Base-by-base conservation (phyloP, 73 alveolate species). In the Paramecium primaurelia region DNA sequence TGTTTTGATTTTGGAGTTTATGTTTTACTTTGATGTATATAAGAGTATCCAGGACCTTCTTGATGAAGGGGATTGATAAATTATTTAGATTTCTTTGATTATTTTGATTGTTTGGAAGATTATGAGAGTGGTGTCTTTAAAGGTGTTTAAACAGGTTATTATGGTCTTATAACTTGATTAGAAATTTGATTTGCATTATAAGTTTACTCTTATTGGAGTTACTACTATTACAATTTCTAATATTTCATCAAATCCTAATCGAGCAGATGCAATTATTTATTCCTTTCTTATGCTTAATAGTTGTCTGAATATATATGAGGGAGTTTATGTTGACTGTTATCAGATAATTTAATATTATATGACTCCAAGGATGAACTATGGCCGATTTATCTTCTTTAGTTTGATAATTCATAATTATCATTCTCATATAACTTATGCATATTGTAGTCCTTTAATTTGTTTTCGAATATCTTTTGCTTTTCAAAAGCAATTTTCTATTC, bases 251-350 rank as follows among this genome's bases (percentile, higher is more conserved):
- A 28, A 18, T 80, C 58, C 28, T 47, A 44, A 36, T 80, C 91
- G 4, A 80, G 28, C 6, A 45, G 25, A 40, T 80, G 30, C 26
- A 80, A 45, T 80, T 40, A 18, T 47, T 80, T 80, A 25, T 40
- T 80, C 30, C 75, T 45, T 26, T 80, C 91, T 25, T 45, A 80
- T 2, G 42, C 75, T 45, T 80, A 44, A 7, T 45, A 44, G 16
- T 80, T 80, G 20, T 80, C 91, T 12, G 32, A 45, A 47, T 80
- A 80, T 16, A 80, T 80, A 45, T 80, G 71, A 20, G 91, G 91
- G 1, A 80, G 30, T 20, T 42, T 45, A 2, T 22, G 9, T 80
- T 25, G 14, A 9, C 22, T n/a, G 11, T n/a, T 20, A 6, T 20
- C 49, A 26, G 45, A 12, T 20, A 32, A 25, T 64, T 28, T 32